These are phyloP conservation scores for Neurospora intermedia DNA, from an alignment of 495 filamentous ascomycete genomes.

Conservation along the genomic window DNA sequence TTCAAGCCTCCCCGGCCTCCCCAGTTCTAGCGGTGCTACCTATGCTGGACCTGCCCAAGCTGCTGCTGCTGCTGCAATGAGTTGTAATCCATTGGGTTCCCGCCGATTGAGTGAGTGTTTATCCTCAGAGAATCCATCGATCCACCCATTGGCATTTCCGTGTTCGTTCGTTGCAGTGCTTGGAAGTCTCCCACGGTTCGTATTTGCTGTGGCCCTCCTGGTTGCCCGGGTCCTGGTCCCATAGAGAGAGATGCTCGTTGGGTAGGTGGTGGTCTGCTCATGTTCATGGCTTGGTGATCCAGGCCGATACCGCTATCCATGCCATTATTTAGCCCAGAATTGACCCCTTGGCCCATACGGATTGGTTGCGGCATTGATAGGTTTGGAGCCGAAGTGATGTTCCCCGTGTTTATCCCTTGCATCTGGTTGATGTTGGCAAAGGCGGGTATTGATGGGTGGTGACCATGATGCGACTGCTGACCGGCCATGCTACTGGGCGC, in stretches of 20 bases:
- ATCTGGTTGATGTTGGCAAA: conserved; percentile 24
- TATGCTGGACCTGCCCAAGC: not conserved
- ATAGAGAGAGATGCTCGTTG: conserved; percentile 33
- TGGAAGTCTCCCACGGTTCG: conserved; percentile 39
- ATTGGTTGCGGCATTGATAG: conserved; percentile 16
- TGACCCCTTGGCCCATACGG: conserved; percentile 25
- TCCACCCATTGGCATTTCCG: conserved; percentile 27
- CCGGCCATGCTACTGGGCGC: conserved; percentile 21
- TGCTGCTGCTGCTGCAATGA: conserved; percentile 4
- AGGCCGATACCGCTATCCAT: conserved; percentile 9
- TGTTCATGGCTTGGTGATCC: conserved; percentile 19
- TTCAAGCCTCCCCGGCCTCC: not conserved
- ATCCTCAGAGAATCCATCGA: conserved; percentile 17
- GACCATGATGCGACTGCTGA: conserved; percentile 23
- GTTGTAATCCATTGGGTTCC: conserved; percentile 24
- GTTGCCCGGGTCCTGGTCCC: conserved; percentile 1
- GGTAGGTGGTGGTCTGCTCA: conserved; percentile 25
- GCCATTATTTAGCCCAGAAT: conserved; percentile 18
- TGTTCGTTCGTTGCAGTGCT: conserved; percentile 31
- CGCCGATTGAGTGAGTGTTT: conserved; percentile 13
- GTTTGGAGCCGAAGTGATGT: conserved; percentile 19
- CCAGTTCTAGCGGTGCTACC: conserved; percentile 15
- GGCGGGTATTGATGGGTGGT: conserved; percentile 22
- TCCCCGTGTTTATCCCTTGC: conserved; percentile 24
- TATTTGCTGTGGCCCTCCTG: conserved; percentile 17